phyloP scores from a whole-genome alignment of 1,284 basidiomycete genomes.

The Lignosus rhinocerotis region DNA sequence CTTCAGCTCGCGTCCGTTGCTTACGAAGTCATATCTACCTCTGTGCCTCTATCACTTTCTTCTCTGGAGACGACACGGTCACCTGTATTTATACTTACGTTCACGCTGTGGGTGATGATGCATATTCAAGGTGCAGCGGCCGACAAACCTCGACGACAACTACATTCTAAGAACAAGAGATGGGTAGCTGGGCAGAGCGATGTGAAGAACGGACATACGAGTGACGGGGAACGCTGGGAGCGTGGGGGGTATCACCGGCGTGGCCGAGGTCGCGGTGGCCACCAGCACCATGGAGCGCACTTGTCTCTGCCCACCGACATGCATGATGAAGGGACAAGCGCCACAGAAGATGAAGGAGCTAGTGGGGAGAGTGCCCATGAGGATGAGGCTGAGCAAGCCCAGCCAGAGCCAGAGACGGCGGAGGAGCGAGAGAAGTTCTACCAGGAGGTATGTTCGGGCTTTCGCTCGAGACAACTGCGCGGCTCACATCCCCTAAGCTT shows the following conservation, averaged over 20 bases:
- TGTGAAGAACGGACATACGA: conserved; percentile 18
- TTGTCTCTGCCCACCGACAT: conserved; percentile 22
- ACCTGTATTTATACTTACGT: not conserved
- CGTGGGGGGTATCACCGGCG: conserved; percentile 30
- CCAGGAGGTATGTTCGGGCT: conserved; percentile 54
- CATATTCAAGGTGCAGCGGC: conserved; percentile 24
- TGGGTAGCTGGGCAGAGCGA: conserved; percentile 31
- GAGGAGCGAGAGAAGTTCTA: conserved; percentile 68
- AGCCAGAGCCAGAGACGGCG: conserved; percentile 47
- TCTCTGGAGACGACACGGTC: not conserved
- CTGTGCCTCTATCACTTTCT: not conserved
- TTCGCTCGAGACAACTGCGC: conserved; percentile 14
- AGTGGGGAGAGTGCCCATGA: conserved; percentile 35
- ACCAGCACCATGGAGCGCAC: conserved; percentile 21
- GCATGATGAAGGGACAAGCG: conserved; percentile 25
- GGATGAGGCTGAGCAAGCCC: conserved; percentile 25
- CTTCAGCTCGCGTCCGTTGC: too few species aligned
- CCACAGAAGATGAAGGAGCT: conserved; percentile 29
- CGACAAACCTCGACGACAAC: conserved; percentile 9
- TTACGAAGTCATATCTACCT: not conserved
- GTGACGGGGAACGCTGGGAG: conserved; percentile 58
- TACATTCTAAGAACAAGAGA: conserved; percentile 30
- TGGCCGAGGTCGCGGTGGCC: conserved; percentile 34
- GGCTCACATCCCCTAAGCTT: conserved; percentile 44
- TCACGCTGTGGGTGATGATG: conserved; percentile 15